These are phyloP conservation scores for Vitis hybrid DNA, from an alignment of 177 flowering plant genomes.

Conservation along the genomic window DNA sequence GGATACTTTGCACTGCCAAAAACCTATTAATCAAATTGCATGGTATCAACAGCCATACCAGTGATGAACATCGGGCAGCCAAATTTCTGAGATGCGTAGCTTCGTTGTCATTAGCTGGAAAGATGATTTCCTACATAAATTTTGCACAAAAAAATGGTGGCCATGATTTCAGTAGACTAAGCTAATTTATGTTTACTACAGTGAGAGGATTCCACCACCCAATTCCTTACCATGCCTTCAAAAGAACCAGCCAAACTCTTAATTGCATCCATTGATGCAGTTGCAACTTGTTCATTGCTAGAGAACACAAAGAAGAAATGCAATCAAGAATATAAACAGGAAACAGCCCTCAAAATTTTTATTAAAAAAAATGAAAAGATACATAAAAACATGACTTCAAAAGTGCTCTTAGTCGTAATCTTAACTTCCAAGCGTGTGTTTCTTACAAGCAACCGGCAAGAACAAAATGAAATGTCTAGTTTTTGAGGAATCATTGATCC, in stretches of 20 bases:
- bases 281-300: constrained; percentile 73
- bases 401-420: too few relatives aligned
- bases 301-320: constrained; percentile 11
- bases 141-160: constrained; percentile 2
- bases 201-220: constrained; percentile 2
- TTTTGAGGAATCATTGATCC: too few relatives aligned
- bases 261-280: constrained; percentile 75
- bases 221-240: constrained; percentile 65
- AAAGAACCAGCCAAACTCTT: constrained; percentile 54
- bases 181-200: not conserved
- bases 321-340: not conserved
- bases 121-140: constrained; percentile 58
- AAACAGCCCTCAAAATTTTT: not conserved
- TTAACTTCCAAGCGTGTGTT: too few relatives aligned
- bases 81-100: constrained; percentile 58
- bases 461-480: too few relatives aligned
- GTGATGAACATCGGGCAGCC: constrained; percentile 61
- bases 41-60: constrained; percentile 45
- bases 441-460: too few relatives aligned
- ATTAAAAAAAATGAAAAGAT: not conserved
- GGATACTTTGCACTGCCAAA: not conserved
- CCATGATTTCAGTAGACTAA: not conserved
- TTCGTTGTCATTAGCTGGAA: constrained; percentile 50
- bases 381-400: too few relatives aligned
- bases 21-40: not conserved